phyloP scores from a whole-genome alignment of 345 rosid species.

The Chamaenerion angustifolium region DNA sequence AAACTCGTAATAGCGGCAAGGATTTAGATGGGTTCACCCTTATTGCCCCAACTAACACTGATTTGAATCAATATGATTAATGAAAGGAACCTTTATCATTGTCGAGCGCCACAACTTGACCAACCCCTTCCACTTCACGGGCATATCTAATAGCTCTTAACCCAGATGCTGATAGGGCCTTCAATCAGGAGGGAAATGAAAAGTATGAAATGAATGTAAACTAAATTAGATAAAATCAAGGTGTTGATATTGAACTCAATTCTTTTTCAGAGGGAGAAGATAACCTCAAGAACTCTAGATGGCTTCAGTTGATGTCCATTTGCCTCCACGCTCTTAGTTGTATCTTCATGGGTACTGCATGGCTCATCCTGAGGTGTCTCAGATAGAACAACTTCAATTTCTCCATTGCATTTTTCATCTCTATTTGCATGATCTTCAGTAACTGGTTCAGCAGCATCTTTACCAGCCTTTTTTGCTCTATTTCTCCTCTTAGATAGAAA shows the following conservation, averaged over 20 bases:
- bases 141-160: constrained; percentile 92
- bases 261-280: background rate
- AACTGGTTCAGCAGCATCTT: constrained; percentile 21
- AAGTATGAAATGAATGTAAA: no score
- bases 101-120: constrained; percentile 90
- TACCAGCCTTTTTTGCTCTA: constrained; percentile 27
- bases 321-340: constrained; percentile 26
- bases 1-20: no score
- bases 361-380: constrained; percentile 31
- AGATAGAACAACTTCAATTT: constrained; percentile 18
- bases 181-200: constrained; percentile 5
- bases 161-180: constrained; percentile 98
- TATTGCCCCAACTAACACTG: no score
- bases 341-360: constrained; percentile 23
- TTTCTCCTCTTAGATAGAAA: constrained; percentile 35
- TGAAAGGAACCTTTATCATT: constrained; percentile 61
- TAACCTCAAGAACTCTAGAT: constrained; percentile 85
- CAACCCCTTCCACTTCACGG: constrained; percentile 80
- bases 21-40: no score
- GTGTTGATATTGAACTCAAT: no score
- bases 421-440: constrained; percentile 16
- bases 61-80: background rate
- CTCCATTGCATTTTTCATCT: constrained; percentile 30
- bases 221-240: no score
- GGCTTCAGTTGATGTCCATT: constrained; percentile 52